Evolutionary conservation across 495 filamentous ascomycete species (phyloP).

Genomic region (Aspergillus wentii): DNA sequence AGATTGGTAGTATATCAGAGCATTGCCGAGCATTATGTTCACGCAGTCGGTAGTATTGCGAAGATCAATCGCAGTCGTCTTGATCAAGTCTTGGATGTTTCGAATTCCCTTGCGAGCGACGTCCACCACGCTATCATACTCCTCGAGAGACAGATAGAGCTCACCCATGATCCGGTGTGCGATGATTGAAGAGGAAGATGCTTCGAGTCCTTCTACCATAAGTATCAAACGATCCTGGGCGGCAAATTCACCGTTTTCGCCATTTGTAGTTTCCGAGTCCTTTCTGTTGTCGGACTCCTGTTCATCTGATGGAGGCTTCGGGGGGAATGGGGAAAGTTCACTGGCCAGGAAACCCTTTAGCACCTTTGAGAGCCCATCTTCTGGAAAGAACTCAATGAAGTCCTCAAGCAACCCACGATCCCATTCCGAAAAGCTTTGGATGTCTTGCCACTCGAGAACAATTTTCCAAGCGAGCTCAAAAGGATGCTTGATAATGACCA

Average conservation of each 20-base stretch:
- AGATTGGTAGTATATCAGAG: conserved; percentile 79
- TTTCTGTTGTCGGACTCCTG: conserved; percentile 18
- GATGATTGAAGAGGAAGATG: conserved; percentile 65
- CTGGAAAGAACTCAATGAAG: conserved; percentile 79
- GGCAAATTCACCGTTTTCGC: conserved; percentile 45
- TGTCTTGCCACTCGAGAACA: conserved; percentile 82
- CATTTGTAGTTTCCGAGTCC: conserved; percentile 18
- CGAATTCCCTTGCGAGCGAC: conserved; percentile 66
- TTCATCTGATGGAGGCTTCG: conserved; percentile 26
- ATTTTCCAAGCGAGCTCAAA: conserved; percentile 89
- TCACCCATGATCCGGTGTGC: conserved; percentile 81
- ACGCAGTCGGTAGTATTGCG: conserved; percentile 65
- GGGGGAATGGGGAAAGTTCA: conserved; percentile 78
- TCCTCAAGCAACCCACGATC: conserved; percentile 71
- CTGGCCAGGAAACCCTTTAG: conserved; percentile 76
- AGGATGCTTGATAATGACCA: conserved; percentile 94
- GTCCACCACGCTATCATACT: conserved; percentile 80
- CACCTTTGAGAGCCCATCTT: conserved; percentile 73
- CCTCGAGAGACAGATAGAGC: conserved; percentile 79
- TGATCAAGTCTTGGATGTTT: conserved; percentile 52
- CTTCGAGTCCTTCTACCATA: conserved; percentile 78
- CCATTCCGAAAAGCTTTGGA: conserved; percentile 63
- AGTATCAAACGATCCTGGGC: conserved; percentile 70
- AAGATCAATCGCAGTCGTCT: conserved; percentile 61
- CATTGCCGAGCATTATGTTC: conserved; percentile 71